Evolutionary conservation across 371 early-diverging fungal genomes (phyloP), one percentile per base, ranked within the genome.

Genomic region (Apophysomyces elegans): DNA sequence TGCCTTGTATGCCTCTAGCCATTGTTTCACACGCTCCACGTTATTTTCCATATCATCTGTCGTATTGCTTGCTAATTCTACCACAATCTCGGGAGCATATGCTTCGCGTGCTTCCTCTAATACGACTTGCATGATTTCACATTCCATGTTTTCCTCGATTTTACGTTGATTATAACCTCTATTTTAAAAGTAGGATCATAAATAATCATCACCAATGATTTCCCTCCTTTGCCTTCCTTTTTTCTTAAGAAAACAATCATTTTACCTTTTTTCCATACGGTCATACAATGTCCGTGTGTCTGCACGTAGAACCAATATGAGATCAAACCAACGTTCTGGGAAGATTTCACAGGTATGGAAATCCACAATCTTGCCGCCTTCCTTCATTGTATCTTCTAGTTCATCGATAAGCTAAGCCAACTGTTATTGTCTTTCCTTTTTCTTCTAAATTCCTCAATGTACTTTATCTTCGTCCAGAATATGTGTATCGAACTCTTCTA

Each of bases 71-170:
- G 67, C 70, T 59, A 97, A 80, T 75, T 92, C 95, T 59, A 94
- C 80, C 6, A 97, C 85, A 58, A 95, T 90, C 56, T 94, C 93
- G 36, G 83, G 76, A 37, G 84, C 84, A 74, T 98, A 96, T 5
- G 90, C 89, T 61, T 93, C 97, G 14, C 79, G 78, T 2, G 97
- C 96, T 66, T 95, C 97, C 61, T 96, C 96, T 68, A 93, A 79
- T 4, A 98, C 92, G 5, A 99, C 95, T 74, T 96, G 95, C 95
- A 99, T 96, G 70, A 98, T 99, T 79, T 99, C 99, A 79, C 96
- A 95, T 72, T 96, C 94, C 70, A 99, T 86, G 71, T 99, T 99
- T 78, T 99, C 99, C 41, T 90, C 81, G 61, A 98, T 92, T 82
- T 99, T 99, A 54, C 88, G 86, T 54, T 84, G 74, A 67, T 86